A percentile compares a stretch with the other conserved stretches of the same genome.
Evolutionary conservation across 1,139 yeast genomes (phyloP).

Genomic region (Candida sanyaensis): DNA sequence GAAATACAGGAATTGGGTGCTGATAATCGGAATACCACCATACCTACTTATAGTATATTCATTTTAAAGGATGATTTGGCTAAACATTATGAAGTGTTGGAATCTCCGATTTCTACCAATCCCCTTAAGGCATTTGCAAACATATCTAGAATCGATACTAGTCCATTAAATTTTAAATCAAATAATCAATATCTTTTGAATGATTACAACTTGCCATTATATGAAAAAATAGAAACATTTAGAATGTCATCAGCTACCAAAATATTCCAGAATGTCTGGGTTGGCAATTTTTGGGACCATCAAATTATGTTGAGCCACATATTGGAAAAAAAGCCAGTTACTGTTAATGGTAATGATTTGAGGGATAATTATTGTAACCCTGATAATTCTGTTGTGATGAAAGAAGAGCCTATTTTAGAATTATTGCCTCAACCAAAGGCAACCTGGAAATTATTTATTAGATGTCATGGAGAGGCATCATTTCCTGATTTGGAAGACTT

Average conservation of each 20-base stretch:
- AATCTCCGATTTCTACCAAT: conserved; percentile 1
- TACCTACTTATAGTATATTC: conserved; percentile 18
- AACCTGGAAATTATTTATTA: conserved; percentile 39
- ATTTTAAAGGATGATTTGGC: conserved; percentile 13
- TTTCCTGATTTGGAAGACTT: conserved; percentile 51
- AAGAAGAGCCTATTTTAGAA: conserved; percentile 15
- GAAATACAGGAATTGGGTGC: not conserved
- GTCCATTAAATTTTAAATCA: conserved; percentile 5
- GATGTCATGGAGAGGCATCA: conserved; percentile 55
- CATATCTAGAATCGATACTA: conserved; percentile 8
- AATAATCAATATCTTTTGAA: conserved; percentile 31
- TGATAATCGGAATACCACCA: not conserved
- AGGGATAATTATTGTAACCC: conserved; percentile 52
- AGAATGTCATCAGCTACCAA: conserved; percentile 81
- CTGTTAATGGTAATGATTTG: not conserved
- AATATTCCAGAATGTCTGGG: conserved; percentile 62
- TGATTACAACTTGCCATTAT: conserved; percentile 71
- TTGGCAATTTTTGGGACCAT: conserved; percentile 69
- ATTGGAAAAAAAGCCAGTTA: conserved; percentile 12
- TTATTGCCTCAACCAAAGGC: conserved; percentile 36
- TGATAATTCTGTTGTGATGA: conserved; percentile 17
- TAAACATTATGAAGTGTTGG: conserved; percentile 2
- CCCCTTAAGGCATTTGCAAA: conserved; percentile 10
- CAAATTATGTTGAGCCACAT: conserved; percentile 36
- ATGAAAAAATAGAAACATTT: conserved; percentile 80